Evolutionary conservation across 805 yeast genomes (phyloP).

Genomic region (Lipomyces spencermartinsiae): DNA sequence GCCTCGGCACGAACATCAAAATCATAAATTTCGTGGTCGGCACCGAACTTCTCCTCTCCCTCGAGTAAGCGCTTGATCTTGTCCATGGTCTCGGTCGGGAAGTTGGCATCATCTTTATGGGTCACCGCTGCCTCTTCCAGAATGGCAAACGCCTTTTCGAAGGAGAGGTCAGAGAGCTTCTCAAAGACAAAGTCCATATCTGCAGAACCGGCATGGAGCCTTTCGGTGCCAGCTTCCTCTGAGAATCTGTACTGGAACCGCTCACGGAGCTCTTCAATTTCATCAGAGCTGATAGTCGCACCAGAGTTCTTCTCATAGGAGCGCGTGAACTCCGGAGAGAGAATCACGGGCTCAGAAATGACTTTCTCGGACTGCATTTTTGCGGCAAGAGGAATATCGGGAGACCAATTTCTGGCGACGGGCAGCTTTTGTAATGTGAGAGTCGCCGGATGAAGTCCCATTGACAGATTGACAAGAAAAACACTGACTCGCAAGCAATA

Average conservation of each 20-base stretch:
- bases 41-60: conserved; percentile 10
- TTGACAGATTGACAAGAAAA: neutral
- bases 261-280: conserved; percentile 8
- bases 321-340: neutral
- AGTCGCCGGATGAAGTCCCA: neutral
- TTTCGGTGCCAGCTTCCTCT: conserved; percentile 5
- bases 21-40: conserved; percentile 13
- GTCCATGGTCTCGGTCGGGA: conserved; percentile 48
- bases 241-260: conserved; percentile 11
- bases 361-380: conserved; percentile 1
- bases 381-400: neutral
- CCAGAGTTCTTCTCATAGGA: conserved; percentile 4
- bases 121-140: conserved; percentile 48
- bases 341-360: conserved; percentile 8
- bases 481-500: neutral
- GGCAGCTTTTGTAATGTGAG: neutral
- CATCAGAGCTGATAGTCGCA: neutral
- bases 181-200: conserved; percentile 67
- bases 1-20: conserved; percentile 53
- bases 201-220: conserved; percentile 38
- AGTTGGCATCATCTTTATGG: conserved; percentile 54
- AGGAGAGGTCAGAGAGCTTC: neutral
- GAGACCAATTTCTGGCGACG: neutral
- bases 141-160: conserved; percentile 44
- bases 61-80: conserved; percentile 33